Percentiles rank a stretch among this genome's conserved stretches.
phyloP scores from a whole-genome alignment of 2,329 filamentous ascomycete genomes.

The Arachnopeziza araneosa region DNA sequence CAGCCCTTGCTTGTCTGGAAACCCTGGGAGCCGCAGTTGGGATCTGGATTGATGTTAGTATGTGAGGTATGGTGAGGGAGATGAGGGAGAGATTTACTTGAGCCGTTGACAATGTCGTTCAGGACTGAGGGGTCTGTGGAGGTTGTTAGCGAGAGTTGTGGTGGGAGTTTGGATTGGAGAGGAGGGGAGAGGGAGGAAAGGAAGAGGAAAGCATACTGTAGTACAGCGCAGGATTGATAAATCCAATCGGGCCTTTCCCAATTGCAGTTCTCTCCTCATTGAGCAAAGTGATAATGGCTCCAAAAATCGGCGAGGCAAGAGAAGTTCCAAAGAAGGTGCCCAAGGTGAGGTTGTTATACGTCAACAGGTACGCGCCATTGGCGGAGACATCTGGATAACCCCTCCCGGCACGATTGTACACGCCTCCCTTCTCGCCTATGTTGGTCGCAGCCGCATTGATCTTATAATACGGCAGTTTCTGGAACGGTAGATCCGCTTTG shows the following conservation, averaged over 20 bases:
- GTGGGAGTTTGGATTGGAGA: too few species aligned
- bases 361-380: conserved; percentile 38
- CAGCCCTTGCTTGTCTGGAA: conserved; percentile 29
- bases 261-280: conserved; percentile 37
- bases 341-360: conserved; percentile 19
- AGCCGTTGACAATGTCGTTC: conserved; percentile 31
- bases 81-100: conserved; percentile 12
- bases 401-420: conserved; percentile 44
- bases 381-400: conserved; percentile 50
- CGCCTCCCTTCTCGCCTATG: conserved; percentile 38
- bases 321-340: conserved; percentile 10
- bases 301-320: conserved; percentile 18
- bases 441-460: conserved; percentile 27
- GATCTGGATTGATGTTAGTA: conserved; percentile 5
- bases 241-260: conserved; percentile 37
- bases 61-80: neutral
- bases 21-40: conserved; percentile 30
- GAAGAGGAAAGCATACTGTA: conserved; percentile 4
- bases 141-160: neutral
- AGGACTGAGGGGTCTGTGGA: conserved; percentile 23
- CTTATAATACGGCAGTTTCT: conserved; percentile 23
- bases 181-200: too few species aligned
- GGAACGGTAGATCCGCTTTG: conserved; percentile 11
- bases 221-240: conserved; percentile 37
- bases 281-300: conserved; percentile 22